Percentiles rank a stretch among this genome's conserved stretches.
These are phyloP conservation scores for Calonectria pteridis DNA, from an alignment of 2,329 filamentous ascomycete genomes.

Conservation along the genomic window DNA sequence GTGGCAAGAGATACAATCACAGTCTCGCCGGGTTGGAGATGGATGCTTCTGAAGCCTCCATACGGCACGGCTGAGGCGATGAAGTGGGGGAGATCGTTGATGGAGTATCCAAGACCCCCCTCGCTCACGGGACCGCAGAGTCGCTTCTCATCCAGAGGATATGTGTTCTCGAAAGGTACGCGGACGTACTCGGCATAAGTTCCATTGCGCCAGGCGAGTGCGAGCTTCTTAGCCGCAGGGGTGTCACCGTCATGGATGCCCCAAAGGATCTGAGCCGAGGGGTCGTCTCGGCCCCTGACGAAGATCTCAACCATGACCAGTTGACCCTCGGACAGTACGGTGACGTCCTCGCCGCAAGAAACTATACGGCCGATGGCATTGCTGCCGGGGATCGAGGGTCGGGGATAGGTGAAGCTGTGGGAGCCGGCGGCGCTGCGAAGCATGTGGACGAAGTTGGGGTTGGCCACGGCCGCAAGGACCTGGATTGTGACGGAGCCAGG, in stretches of 20 bases:
- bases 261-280: constrained; percentile 45
- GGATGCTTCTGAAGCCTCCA: constrained; percentile 58
- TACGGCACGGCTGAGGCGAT: constrained; percentile 53
- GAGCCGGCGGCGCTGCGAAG: constrained; percentile 24
- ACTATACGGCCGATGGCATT: constrained; percentile 52
- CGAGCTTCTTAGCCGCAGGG: constrained; percentile 43
- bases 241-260: constrained; percentile 46
- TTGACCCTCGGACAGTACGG: constrained; percentile 48
- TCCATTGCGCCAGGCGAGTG: constrained; percentile 48
- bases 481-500: constrained; percentile 38
- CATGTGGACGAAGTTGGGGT: constrained; percentile 42
- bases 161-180: constrained; percentile 51
- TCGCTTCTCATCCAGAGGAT: constrained; percentile 47
- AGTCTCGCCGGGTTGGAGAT: constrained; percentile 60
- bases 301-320: constrained; percentile 50
- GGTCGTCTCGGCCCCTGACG: constrained; percentile 49
- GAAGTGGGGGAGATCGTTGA: constrained; percentile 55
- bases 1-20: constrained; percentile 64
- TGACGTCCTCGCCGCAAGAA: constrained; percentile 49
- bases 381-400: constrained; percentile 49
- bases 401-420: constrained; percentile 38
- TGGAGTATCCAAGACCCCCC: constrained; percentile 52
- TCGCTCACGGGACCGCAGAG: constrained; percentile 37
- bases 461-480: constrained; percentile 41
- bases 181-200: constrained; percentile 47